Evolutionary conservation across 2,329 filamentous ascomycete species (phyloP).

Genomic region (Colletotrichum liriopes): DNA sequence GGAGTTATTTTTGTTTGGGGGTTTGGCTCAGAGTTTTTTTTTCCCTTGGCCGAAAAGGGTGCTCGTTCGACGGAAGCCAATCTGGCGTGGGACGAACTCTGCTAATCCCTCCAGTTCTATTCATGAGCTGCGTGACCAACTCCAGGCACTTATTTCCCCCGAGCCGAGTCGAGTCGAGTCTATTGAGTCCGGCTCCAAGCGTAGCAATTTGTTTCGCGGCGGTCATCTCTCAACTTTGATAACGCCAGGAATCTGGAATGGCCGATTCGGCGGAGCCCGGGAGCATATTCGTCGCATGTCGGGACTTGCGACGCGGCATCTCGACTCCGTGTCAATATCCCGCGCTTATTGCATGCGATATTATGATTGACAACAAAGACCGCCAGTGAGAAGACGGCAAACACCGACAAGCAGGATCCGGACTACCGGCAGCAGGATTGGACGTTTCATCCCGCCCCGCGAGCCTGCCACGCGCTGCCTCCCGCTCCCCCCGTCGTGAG

Average conservation of each 20-base stretch:
- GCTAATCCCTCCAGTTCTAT: constrained; percentile 12
- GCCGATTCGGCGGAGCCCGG: neutral
- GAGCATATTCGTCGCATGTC: constrained; percentile 32
- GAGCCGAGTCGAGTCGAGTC: neutral
- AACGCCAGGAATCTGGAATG: neutral
- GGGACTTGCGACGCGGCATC: constrained; percentile 23
- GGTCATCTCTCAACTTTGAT: neutral
- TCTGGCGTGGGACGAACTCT: constrained; percentile 36
- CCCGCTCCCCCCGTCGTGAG: neutral
- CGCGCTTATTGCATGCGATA: neutral
- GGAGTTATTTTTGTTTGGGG: neutral
- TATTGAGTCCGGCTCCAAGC: neutral
- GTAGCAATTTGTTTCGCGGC: neutral
- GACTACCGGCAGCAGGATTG: constrained; percentile 7
- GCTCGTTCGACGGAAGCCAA: constrained; percentile 5
- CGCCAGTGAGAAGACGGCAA: neutral
- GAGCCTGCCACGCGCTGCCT: too few species aligned
- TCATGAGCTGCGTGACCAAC: neutral
- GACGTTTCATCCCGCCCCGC: constrained; percentile 21
- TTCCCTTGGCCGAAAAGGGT: too few species aligned
- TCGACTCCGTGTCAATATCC: constrained; percentile 31
- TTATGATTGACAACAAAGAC: neutral
- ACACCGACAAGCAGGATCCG: neutral
- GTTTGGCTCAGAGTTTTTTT: constrained; percentile 1
- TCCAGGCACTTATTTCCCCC: neutral